Evolutionary conservation across 495 filamentous ascomycete species (phyloP).

Genomic region (Annulohypoxylon stygium): DNA sequence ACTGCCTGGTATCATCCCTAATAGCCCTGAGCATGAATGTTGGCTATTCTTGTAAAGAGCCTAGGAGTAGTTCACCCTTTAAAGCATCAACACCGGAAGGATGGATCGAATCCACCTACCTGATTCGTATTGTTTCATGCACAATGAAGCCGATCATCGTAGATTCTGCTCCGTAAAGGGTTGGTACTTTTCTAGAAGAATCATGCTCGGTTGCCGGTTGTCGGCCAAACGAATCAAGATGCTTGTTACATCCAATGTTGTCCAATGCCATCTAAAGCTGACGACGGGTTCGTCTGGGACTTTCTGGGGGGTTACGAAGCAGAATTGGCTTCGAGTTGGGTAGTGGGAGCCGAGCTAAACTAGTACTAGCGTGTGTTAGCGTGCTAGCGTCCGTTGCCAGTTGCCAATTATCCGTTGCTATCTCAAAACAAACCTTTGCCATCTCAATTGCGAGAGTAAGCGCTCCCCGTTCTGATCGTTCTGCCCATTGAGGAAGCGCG

Average conservation of each 20-base stretch:
- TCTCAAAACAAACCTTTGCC: not conserved
- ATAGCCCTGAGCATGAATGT: not conserved
- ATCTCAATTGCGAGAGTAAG: constrained; percentile 24
- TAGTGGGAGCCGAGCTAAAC: not conserved
- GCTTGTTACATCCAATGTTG: not conserved
- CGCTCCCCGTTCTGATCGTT: not conserved
- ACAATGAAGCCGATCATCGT: constrained; percentile 23
- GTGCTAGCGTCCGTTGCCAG: constrained; percentile 6
- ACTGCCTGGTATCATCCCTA: not conserved
- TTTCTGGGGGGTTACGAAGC: not conserved
- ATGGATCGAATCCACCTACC: constrained; percentile 29
- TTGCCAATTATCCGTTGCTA: constrained; percentile 7
- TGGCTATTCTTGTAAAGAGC: not conserved
- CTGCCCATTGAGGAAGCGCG: constrained; percentile 15
- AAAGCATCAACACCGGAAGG: not conserved
- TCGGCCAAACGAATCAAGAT: constrained; percentile 30
- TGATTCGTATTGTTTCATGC: constrained; percentile 22
- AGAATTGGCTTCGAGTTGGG: not conserved
- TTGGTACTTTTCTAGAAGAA: constrained; percentile 28
- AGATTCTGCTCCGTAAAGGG: constrained; percentile 22
- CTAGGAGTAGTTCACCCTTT: constrained; percentile 1
- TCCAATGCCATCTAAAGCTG: not conserved
- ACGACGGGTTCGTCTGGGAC: not conserved
- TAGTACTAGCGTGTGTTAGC: not conserved
- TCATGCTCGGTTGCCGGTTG: not conserved